Evolutionary conservation across 352 stramenopile species (phyloP).

Genomic region (Globisporangium megalacanthum): DNA sequence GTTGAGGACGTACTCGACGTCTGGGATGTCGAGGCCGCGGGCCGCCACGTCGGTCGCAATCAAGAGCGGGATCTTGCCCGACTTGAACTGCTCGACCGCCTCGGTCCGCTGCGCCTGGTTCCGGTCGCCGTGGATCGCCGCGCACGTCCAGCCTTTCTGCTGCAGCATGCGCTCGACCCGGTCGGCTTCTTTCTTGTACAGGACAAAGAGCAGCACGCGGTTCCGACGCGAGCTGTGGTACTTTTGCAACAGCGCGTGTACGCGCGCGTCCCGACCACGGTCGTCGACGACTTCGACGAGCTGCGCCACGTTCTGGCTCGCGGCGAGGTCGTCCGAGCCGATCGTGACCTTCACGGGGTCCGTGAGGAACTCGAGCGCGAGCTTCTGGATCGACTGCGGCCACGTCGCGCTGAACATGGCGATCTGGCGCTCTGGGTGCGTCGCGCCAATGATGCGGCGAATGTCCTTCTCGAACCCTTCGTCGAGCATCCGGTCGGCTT

Average conservation of each 20-base stretch:
- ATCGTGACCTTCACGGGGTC: conserved; percentile 93
- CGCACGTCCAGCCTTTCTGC: conserved; percentile 90
- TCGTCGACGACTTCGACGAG: conserved; percentile 94
- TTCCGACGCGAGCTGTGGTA: conserved; percentile 91
- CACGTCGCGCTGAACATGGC: conserved; percentile 98
- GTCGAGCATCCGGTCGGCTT: conserved; percentile 94
- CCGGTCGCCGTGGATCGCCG: conserved; percentile 96
- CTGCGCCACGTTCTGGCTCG: conserved; percentile 95
- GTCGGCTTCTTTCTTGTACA: conserved; percentile 99
- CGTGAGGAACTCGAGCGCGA: conserved; percentile 94
- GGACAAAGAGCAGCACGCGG: conserved; percentile 94
- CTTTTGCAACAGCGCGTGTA: conserved; percentile 91
- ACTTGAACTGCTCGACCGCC: conserved; percentile 95
- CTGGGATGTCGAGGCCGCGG: conserved; percentile 95
- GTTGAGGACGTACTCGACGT: conserved; percentile 97
- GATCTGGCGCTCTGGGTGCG: conserved; percentile 88
- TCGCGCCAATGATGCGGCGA: conserved; percentile 79
- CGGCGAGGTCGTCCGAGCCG: conserved; percentile 93
- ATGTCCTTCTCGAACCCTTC: conserved; percentile 96
- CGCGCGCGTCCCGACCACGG: conserved; percentile 75
- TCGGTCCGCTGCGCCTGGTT: conserved; percentile 88
- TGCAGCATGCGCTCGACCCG: conserved; percentile 92
- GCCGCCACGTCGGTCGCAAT: conserved; percentile 97
- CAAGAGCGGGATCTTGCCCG: conserved; percentile 90
- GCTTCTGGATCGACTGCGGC: conserved; percentile 94